These are phyloP conservation scores for Trametes meyenii DNA, from an alignment of 768 basidiomycete species.

Conservation along the genomic window DNA sequence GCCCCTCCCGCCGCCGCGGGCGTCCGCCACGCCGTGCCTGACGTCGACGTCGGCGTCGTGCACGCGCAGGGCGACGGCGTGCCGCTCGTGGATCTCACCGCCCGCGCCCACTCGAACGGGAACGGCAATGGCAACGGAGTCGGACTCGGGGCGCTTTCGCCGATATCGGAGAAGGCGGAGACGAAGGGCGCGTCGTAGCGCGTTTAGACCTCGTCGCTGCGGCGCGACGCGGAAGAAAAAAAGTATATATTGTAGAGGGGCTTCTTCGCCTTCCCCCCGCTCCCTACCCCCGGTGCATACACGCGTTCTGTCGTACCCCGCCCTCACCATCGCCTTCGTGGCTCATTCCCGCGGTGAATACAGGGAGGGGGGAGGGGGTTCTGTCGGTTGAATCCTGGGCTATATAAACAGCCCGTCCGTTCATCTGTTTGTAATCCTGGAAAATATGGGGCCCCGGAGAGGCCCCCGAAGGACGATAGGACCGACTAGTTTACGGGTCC, in stretches of 20 bases:
- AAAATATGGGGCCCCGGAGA: background rate
- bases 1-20: slow-evolving; percentile 30
- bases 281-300: no score
- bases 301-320: no score
- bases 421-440: background rate
- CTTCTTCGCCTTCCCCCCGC: no score
- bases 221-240: no score
- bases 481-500: background rate
- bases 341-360: no score
- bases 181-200: slow-evolving; percentile 4
- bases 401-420: background rate
- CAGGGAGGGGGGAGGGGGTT: no score
- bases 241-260: no score
- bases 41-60: slow-evolving; percentile 12
- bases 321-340: background rate
- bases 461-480: slow-evolving; percentile 12
- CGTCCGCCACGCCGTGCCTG: slow-evolving; percentile 35
- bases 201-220: background rate
- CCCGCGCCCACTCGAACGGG: background rate
- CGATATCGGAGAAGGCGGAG: slow-evolving; percentile 22
- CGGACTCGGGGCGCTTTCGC: background rate
- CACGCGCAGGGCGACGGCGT: background rate
- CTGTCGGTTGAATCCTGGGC: background rate
- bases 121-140: background rate
- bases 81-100: background rate